Percentiles rank a stretch among this genome's conserved stretches.
These are phyloP conservation scores for Lolium multiflorum DNA, from an alignment of 176 grass and related monocot species.

Conservation along the genomic window DNA sequence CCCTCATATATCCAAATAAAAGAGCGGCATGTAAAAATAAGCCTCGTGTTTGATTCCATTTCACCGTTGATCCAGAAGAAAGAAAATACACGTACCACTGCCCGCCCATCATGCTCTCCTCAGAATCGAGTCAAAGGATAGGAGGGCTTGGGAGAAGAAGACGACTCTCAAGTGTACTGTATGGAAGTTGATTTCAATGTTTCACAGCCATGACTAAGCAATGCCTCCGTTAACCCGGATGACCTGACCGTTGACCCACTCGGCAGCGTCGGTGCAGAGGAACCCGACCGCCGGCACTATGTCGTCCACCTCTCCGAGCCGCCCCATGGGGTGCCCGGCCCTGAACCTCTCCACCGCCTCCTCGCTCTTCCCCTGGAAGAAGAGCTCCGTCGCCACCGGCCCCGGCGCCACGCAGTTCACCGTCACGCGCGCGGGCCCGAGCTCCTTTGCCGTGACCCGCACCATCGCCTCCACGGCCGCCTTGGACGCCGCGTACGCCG, in stretches of 20 bases:
- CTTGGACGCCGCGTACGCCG: slow-evolving; percentile 58
- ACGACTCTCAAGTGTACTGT: no score
- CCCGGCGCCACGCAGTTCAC: slow-evolving; percentile 20
- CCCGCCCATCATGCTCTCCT: no score
- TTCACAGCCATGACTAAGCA: not conserved
- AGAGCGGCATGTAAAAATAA: no score
- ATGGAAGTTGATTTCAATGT: no score
- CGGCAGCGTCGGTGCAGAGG: slow-evolving; percentile 63
- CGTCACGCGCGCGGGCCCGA: not conserved
- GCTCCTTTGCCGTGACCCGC: slow-evolving; percentile 22
- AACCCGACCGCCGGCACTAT: slow-evolving; percentile 67
- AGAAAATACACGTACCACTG: no score
- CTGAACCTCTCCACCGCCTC: slow-evolving; percentile 22
- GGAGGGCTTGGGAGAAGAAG: no score
- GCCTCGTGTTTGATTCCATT: no score
- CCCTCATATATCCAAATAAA: no score
- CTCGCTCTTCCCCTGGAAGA: slow-evolving; percentile 20
- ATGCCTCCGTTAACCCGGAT: slow-evolving; percentile 63
- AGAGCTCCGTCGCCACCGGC: slow-evolving; percentile 22
- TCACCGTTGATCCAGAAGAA: no score
- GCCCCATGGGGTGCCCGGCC: slow-evolving; percentile 48
- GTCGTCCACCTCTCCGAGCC: slow-evolving; percentile 51
- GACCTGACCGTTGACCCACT: slow-evolving; percentile 74
- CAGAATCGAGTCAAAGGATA: no score
- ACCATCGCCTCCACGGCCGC: slow-evolving; percentile 66